These are phyloP conservation scores for Myochromella boudieri DNA, from an alignment of 768 basidiomycete genomes.

Conservation along the genomic window DNA sequence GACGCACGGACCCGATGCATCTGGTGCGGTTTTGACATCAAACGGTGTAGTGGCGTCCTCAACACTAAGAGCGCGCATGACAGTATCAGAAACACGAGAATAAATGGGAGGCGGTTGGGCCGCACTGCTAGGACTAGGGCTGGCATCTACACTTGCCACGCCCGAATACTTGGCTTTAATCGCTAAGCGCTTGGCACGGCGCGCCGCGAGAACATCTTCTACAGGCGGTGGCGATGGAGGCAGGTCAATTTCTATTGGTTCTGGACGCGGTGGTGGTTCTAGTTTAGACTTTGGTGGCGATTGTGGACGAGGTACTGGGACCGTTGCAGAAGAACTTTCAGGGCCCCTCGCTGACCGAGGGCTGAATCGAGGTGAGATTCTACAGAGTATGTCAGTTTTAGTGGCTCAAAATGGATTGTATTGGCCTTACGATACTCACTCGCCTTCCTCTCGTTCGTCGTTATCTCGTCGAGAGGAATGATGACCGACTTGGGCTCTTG, in stretches of 20 bases:
- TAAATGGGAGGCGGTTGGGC: conserved; percentile 65
- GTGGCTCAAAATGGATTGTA: conserved; percentile 1
- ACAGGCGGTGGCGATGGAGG: conserved; percentile 53
- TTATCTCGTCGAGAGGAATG: conserved; percentile 25
- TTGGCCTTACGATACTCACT: conserved; percentile 66
- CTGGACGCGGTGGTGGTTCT: conserved; percentile 25
- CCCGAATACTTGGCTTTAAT: conserved; percentile 77
- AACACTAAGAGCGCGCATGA: conserved; percentile 53
- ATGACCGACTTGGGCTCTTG: conserved; percentile 6
- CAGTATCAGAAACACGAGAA: conserved; percentile 61
- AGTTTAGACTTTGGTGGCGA: conserved; percentile 19
- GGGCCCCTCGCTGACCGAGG: too few species aligned
- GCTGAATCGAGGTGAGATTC: conserved; percentile 63
- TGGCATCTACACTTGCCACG: conserved; percentile 45
- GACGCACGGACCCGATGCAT: conserved; percentile 10
- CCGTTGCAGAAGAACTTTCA: not conserved
- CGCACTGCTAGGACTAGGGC: conserved; percentile 72
- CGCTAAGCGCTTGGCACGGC: conserved; percentile 71
- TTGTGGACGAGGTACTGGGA: conserved; percentile 7
- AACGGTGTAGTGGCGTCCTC: conserved; percentile 30
- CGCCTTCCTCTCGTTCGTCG: conserved; percentile 86
- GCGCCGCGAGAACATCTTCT: conserved; percentile 65
- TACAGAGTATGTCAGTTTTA: conserved; percentile 25
- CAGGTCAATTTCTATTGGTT: conserved; percentile 57
- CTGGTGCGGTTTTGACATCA: conserved; percentile 8